Evolutionary conservation across 495 filamentous ascomycete species (phyloP), one percentile per base, ranked within the genome.

Genomic region (Clavariopsis aquatica): DNA sequence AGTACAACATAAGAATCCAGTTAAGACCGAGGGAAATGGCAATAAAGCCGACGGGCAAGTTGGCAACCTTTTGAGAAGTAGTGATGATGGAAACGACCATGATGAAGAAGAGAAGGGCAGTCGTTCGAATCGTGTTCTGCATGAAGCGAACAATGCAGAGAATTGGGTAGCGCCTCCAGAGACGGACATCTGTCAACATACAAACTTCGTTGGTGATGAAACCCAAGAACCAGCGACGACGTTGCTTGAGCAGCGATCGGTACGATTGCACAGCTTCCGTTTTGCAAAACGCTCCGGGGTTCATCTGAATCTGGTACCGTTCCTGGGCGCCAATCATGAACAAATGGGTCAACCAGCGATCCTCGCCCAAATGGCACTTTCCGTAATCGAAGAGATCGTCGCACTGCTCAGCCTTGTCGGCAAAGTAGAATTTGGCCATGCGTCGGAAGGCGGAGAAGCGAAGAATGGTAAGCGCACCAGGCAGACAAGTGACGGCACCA

Each of bases 371-470:
- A 77, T 98, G 93, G 69, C 91, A 93, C 76, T 97, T 98, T 41
- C 89, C 92, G 66, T 90, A 98, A 73, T 98, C 94, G 73, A 98
- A 98, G 20, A 98, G 82, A 77, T 98, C 94, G 43, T 96, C 91
- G 71, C 92, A 96, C 73, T 96, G 89, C 74, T 96, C 94, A 17
- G 91, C 91, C 72, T 97, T 96, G 77, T 98, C 94, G 15, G 94
- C 91, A 72, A 98, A 98, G 78, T 98, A 98, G 77, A 96, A 96
- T 73, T 96, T 96, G 66, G 94, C 91, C 92, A 98, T 96, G 69
- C 89, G 88, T 60, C 94, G 83, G 77, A 98, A 98, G 17, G 94
- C 93, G 12, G 94, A 98, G 76, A 97, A 96, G 51, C 94, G 89
- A 20, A 98, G 78, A 76, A 97, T 96, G 3, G 94, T 98, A 55